phyloP scores from a whole-genome alignment of 148 eudicot species.

The Rhododendron griersonianum region DNA sequence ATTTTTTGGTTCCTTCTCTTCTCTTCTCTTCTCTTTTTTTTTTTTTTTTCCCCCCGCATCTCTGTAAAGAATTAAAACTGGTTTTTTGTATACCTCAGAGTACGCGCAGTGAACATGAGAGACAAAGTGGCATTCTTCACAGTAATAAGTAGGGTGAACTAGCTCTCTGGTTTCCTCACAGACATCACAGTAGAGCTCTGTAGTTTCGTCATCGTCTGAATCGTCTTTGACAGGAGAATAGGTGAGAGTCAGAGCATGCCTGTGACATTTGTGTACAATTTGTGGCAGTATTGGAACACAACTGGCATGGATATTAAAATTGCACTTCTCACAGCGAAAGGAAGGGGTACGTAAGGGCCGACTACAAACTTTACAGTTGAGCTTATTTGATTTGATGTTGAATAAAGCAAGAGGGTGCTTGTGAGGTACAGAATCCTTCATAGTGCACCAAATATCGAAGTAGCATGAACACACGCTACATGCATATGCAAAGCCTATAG shows the following conservation, averaged over 20 bases:
- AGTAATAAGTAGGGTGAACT: not conserved
- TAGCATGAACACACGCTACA: no score
- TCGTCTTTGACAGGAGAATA: not conserved
- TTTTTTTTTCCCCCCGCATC: no score
- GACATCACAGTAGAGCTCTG: not conserved
- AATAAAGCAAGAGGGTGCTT: not conserved
- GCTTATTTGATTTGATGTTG: not conserved
- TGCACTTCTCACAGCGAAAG: not conserved
- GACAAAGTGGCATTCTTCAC: not conserved
- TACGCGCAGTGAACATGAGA: not conserved
- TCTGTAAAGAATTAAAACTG: no score
- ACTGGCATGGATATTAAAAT: not conserved
- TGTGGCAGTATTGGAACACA: not conserved
- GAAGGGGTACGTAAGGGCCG: not conserved
- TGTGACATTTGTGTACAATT: not conserved
- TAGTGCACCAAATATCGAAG: no score
- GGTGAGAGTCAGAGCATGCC: not conserved
- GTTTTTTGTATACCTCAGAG: not conserved
- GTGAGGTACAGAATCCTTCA: not conserved
- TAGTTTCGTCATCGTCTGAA: not conserved
- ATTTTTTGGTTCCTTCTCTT: no score
- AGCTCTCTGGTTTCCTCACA: not conserved
- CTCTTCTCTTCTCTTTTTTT: no score
- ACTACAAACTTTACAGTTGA: not conserved
- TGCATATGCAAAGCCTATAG: no score